These are phyloP conservation scores for Avena eriantha DNA, from an alignment of 176 grass and related monocot genomes.

Conservation along the genomic window DNA sequence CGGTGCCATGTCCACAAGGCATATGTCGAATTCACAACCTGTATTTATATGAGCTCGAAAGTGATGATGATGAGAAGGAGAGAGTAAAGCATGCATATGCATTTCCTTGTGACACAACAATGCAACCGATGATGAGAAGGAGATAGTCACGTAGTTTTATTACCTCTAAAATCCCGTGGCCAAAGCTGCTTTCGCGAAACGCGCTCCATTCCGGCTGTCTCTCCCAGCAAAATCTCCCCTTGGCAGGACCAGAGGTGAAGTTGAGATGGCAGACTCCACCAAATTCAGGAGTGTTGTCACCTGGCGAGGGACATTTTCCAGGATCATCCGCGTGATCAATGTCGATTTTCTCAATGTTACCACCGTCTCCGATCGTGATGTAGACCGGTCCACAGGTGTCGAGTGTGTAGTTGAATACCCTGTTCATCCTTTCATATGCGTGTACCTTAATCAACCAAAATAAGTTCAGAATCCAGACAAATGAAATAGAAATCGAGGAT, in stretches of 20 bases:
- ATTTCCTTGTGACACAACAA: background rate
- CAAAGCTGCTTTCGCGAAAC: slow-evolving; percentile 92
- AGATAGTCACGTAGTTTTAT: background rate
- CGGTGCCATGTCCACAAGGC: slow-evolving; percentile 98
- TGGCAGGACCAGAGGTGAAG: slow-evolving; percentile 76
- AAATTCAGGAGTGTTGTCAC: slow-evolving; percentile 74
- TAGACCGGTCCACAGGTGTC: slow-evolving; percentile 79
- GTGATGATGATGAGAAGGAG: background rate
- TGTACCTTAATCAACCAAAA: slow-evolving; percentile 62
- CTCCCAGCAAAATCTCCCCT: slow-evolving; percentile 90
- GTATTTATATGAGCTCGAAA: background rate
- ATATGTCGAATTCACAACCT: slow-evolving; percentile 91
- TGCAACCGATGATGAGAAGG: background rate
- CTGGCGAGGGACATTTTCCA: slow-evolving; percentile 67
- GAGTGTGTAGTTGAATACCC: slow-evolving; percentile 83
- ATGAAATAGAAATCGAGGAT: background rate
- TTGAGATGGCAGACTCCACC: slow-evolving; percentile 88
- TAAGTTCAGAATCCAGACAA: background rate
- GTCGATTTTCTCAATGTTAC: slow-evolving; percentile 83
- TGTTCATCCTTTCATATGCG: slow-evolving; percentile 89
- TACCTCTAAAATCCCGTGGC: slow-evolving; percentile 92
- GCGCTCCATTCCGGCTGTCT: slow-evolving; percentile 88
- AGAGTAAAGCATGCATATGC: background rate
- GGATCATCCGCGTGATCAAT: slow-evolving; percentile 78
- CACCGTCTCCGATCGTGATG: slow-evolving; percentile 86